A percentile compares a stretch with the other conserved stretches of the same genome.
Evolutionary conservation across 148 eudicot species (phyloP).

Genomic region (Polygonum aviculare): DNA sequence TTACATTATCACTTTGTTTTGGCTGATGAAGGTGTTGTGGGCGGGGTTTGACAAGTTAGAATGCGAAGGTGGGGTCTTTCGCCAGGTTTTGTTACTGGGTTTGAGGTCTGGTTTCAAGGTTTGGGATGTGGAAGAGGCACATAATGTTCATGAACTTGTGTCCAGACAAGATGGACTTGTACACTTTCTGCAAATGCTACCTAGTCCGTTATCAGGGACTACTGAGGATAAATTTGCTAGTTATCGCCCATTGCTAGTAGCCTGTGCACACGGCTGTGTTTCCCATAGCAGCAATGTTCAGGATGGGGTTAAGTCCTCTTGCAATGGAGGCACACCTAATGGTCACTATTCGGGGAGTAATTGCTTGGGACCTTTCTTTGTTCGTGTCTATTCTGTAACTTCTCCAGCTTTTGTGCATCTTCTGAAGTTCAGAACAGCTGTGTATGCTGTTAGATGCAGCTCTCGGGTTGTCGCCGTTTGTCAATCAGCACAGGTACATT

Average conservation of each 20-base stretch:
- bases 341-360: constrained; percentile 50
- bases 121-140: constrained; percentile 83
- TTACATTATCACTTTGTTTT: no score
- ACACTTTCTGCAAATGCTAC: constrained; percentile 65
- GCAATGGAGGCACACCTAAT: constrained; percentile 49
- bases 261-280: no score
- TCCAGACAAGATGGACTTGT: constrained; percentile 65
- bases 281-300: constrained; percentile 7
- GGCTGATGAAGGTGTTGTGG: constrained; percentile 51
- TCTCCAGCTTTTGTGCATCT: constrained; percentile 39
- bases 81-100: constrained; percentile 62
- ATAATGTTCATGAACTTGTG: constrained; percentile 57
- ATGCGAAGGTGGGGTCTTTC: constrained; percentile 37
- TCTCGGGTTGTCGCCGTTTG: constrained; percentile 57
- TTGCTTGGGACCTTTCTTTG: constrained; percentile 55
- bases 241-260: no score
- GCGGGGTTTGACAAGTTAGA: constrained; percentile 73
- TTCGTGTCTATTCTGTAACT: not conserved
- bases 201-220: constrained; percentile 36
- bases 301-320: constrained; percentile 58
- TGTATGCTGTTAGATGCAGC: constrained; percentile 81
- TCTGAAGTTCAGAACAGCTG: constrained; percentile 74
- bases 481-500: constrained; percentile 71
- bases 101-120: constrained; percentile 76
- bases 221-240: constrained; percentile 21